These are phyloP conservation scores for Candida odintsovae DNA, from an alignment of 805 yeast genomes.

Conservation along the genomic window DNA sequence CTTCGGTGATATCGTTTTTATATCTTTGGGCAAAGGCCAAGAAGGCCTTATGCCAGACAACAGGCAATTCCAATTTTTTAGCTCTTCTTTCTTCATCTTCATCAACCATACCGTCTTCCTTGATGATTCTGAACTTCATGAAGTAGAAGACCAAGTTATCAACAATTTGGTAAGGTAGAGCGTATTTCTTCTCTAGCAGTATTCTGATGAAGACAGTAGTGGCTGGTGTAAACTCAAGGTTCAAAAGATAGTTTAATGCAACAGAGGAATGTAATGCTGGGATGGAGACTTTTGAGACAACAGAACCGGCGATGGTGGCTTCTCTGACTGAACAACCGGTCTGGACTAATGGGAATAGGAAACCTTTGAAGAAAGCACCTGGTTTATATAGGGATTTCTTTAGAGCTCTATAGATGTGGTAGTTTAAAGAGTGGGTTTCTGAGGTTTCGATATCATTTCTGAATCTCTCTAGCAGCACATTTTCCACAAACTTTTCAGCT, in stretches of 20 bases:
- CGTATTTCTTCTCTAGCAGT: conserved; percentile 88
- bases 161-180: conserved; percentile 92
- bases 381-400: conserved; percentile 95
- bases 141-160: conserved; percentile 93
- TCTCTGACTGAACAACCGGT: conserved; percentile 87
- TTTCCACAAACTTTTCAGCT: conserved; percentile 76
- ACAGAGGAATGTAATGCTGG: conserved; percentile 97
- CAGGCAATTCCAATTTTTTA: conserved; percentile 51
- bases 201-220: conserved; percentile 86
- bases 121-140: conserved; percentile 75
- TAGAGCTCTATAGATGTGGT: conserved; percentile 86
- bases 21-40: conserved; percentile 92
- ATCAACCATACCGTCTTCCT: conserved; percentile 32
- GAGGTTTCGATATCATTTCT: conserved; percentile 65
- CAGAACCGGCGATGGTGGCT: conserved; percentile 92
- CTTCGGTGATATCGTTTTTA: conserved; percentile 97
- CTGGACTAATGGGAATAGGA: conserved; percentile 84
- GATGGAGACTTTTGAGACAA: conserved; percentile 79
- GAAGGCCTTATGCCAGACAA: conserved; percentile 97
- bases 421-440: conserved; percentile 76
- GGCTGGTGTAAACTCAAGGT: conserved; percentile 82
- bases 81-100: conserved; percentile 34
- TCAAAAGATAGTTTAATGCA: conserved; percentile 79
- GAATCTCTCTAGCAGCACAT: conserved; percentile 65
- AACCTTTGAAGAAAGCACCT: conserved; percentile 95